These are phyloP conservation scores for Calonectria naviculata DNA, from an alignment of 2,329 filamentous ascomycete genomes.

Conservation along the genomic window DNA sequence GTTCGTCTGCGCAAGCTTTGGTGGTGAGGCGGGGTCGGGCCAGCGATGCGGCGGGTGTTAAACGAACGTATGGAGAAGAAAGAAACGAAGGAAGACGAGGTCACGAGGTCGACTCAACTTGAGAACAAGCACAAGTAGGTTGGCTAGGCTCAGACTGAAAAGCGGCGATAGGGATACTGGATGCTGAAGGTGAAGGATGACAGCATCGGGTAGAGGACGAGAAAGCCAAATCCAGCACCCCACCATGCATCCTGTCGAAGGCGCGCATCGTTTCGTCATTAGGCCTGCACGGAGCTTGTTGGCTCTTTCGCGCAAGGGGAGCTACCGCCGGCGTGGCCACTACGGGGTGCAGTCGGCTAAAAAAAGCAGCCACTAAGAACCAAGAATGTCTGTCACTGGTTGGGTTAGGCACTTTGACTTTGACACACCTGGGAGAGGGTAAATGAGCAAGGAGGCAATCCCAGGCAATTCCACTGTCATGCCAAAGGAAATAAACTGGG, in stretches of 20 bases:
- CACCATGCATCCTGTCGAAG: background rate
- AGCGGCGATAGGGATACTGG: background rate
- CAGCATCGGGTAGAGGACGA: background rate
- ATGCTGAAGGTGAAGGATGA: conserved; percentile 4
- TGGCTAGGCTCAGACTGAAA: background rate
- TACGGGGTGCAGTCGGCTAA: background rate
- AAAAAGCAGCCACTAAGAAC: conserved; percentile 2
- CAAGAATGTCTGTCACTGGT: background rate
- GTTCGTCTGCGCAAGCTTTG: background rate
- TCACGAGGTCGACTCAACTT: background rate
- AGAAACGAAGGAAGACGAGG: background rate
- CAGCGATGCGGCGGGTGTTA: background rate
- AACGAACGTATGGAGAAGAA: background rate
- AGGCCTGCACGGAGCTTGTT: conserved; percentile 20
- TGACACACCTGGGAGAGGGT: background rate
- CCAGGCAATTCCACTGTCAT: background rate
- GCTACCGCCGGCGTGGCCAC: too few relatives aligned
- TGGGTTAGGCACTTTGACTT: too few relatives aligned
- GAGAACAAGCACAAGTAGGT: background rate
- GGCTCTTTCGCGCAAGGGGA: background rate
- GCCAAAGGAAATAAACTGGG: too few relatives aligned
- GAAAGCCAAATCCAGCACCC: background rate
- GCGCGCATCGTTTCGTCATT: conserved; percentile 17
- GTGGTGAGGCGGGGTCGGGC: background rate
- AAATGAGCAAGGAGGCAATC: background rate